These are phyloP conservation scores for Rhododendron ferrugineum DNA, from an alignment of 148 eudicot genomes.

Conservation along the genomic window DNA sequence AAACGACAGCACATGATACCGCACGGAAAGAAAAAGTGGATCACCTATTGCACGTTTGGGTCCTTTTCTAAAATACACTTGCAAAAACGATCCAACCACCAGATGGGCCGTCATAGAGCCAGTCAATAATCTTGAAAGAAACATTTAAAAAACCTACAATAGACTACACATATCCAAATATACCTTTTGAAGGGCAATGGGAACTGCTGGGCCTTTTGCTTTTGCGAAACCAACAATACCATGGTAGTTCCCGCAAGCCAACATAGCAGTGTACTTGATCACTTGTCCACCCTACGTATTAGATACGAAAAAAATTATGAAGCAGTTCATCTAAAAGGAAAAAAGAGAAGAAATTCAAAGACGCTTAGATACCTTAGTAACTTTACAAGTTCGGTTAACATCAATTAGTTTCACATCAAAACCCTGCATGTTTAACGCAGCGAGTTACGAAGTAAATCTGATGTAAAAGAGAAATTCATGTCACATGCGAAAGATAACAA, in stretches of 20 bases:
- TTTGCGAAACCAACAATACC: constrained; percentile 88
- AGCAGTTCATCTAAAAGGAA: neutral
- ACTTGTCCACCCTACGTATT: constrained; percentile 76
- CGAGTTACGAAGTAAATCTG: neutral
- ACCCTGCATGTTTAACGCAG: constrained; percentile 43
- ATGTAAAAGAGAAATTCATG: neutral
- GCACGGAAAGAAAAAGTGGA: neutral
- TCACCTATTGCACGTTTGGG: neutral
- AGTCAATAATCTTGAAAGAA: neutral
- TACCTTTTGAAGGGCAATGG: constrained; percentile 87
- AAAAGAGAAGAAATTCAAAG: constrained; percentile 4
- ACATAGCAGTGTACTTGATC: constrained; percentile 63
- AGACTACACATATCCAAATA: neutral
- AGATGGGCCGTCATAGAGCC: neutral
- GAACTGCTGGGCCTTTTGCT: constrained; percentile 79
- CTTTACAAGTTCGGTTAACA: constrained; percentile 80
- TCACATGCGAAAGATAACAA: neutral
- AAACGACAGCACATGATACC: neutral
- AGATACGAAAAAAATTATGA: constrained; percentile 3
- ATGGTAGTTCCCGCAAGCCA: constrained; percentile 90
- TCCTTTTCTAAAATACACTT: neutral
- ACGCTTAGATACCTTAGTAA: constrained; percentile 57
- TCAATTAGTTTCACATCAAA: constrained; percentile 77
- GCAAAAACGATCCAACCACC: neutral
- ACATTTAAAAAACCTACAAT: neutral